Evolutionary conservation across 176 grass and related monocot species (phyloP), one percentile per base, ranked within the genome.

Genomic region (Tillandsia fasciculata): DNA sequence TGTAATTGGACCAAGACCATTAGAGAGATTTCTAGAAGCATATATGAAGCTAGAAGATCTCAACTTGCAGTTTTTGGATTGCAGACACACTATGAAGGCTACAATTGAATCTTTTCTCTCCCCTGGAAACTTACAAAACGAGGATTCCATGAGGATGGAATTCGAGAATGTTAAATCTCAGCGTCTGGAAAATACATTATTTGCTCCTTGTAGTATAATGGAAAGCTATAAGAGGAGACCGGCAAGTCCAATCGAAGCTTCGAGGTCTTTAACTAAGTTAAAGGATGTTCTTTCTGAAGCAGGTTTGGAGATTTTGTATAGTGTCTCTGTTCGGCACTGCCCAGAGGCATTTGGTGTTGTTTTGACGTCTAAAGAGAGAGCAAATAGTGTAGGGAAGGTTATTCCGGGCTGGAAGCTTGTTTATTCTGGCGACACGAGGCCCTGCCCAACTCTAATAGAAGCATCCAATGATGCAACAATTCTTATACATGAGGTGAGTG

Each of bases 51-150:
- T 97, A 48, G 89, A 97, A 83, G 93, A 97, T 74, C 89, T 97
- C 72, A 76, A 97, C 80, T 90, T 92, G 79, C 86, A 97, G 53
- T 97, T 97, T 79, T 65, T 97, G 58, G 93, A 97, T 82, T 97
- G 93, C 81, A 92, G 89, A 66, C 79, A 87, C 73, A 97, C 89
- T 76, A 65, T 92, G 71, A 89, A 89, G 75, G 12, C 86, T 64
- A 74, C 65, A 48, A 59, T 76, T 8, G 77, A 87, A 56, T 54
- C 64, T 52, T 74, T 84, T 83, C 76, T 81, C 6, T 69, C 42
- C n/a, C 23, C 52, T 11, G 66, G 49, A 63, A 26, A 49, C 61
- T 69, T 20, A 77, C 42, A 61, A n/a, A 48, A 24, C 7, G 27
- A 54, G 1, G 58, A 10, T 3, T 12, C 9, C 10, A 49, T 15